Percentiles rank a stretch among this genome's conserved stretches.
These are phyloP conservation scores for Amoeboradix gromovi DNA, from an alignment of 371 early-diverging fungal genomes.

Conservation along the genomic window DNA sequence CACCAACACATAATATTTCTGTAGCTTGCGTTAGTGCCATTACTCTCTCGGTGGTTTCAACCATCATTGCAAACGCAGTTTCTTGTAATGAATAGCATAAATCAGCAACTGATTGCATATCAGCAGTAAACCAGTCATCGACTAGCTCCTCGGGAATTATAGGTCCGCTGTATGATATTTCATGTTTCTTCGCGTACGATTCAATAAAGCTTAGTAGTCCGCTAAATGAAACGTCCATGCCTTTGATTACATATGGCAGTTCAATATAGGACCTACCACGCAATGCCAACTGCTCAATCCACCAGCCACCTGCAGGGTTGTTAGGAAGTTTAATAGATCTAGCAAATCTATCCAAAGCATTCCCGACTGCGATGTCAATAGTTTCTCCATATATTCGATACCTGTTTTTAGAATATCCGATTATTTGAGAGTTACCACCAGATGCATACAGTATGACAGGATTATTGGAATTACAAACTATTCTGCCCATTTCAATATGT, in stretches of 20 bases:
- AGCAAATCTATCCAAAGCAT: slow-evolving; percentile 94
- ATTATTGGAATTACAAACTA: slow-evolving; percentile 79
- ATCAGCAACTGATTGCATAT: slow-evolving; percentile 36
- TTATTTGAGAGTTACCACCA: slow-evolving; percentile 99
- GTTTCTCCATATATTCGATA: slow-evolving; percentile 98
- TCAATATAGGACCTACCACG: slow-evolving; percentile 59
- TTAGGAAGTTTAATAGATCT: slow-evolving; percentile 73
- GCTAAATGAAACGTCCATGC: slow-evolving; percentile 99
- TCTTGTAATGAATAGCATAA: slow-evolving; percentile 95
- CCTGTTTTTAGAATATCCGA: slow-evolving; percentile 71
- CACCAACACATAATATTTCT: slow-evolving; percentile 94
- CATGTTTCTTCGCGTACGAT: slow-evolving; percentile 23
- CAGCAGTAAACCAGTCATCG: too few species aligned
- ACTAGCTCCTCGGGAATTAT: slow-evolving; percentile 3
- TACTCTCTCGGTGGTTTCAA: slow-evolving; percentile 98
- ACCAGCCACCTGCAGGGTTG: slow-evolving; percentile 92
- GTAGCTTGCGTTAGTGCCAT: slow-evolving; percentile 84
- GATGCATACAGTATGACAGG: slow-evolving; percentile 95
- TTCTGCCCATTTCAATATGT: slow-evolving; percentile 98
- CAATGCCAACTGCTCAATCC: slow-evolving; percentile 75
- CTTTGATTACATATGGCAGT: slow-evolving; percentile 93
- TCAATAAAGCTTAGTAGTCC: slow-evolving; percentile 81
- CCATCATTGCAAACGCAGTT: slow-evolving; percentile 91
- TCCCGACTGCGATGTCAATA: slow-evolving; percentile 96
- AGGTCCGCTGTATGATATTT: slow-evolving; percentile 1